These are phyloP conservation scores for Fusarium multiceps DNA, from an alignment of 2,329 filamentous ascomycete genomes.

Conservation along the genomic window DNA sequence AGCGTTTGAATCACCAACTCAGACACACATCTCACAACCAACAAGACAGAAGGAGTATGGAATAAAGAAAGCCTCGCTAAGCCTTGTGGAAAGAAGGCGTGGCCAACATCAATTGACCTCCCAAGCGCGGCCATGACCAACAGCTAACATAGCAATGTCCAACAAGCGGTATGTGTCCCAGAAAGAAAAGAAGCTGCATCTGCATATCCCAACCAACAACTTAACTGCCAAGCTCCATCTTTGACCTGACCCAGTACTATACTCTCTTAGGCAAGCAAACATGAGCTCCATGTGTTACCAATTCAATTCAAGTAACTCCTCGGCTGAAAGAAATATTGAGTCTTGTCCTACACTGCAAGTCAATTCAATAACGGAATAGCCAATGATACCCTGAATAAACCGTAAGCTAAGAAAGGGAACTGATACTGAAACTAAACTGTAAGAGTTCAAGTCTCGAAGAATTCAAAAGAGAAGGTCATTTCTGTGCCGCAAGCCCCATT, in stretches of 20 bases:
- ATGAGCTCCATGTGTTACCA: neutral
- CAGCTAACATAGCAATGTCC: neutral
- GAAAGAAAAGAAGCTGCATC: neutral
- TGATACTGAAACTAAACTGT: constrained; percentile 13
- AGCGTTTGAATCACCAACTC: neutral
- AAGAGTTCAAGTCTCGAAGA: neutral
- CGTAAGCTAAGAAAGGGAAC: constrained; percentile 11
- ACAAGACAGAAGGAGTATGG: neutral
- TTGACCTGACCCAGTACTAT: neutral
- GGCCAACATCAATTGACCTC: neutral
- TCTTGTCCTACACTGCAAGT: neutral
- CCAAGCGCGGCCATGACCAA: constrained; percentile 22
- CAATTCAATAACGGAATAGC: neutral
- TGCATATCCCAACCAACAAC: constrained; percentile 8
- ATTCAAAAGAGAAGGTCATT: constrained; percentile 1
- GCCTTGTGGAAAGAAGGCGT: neutral
- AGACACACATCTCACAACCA: neutral
- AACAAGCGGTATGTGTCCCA: constrained; percentile 9
- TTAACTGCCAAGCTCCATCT: neutral
- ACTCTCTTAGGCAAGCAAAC: neutral
- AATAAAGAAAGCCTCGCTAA: constrained; percentile 15
- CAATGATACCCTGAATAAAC: constrained; percentile 14
- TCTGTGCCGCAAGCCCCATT: constrained; percentile 33
- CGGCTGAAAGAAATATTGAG: neutral
- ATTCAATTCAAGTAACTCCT: neutral